phyloP scores from a whole-genome alignment of 1,284 basidiomycete species.

The Earliella scabrosa region DNA sequence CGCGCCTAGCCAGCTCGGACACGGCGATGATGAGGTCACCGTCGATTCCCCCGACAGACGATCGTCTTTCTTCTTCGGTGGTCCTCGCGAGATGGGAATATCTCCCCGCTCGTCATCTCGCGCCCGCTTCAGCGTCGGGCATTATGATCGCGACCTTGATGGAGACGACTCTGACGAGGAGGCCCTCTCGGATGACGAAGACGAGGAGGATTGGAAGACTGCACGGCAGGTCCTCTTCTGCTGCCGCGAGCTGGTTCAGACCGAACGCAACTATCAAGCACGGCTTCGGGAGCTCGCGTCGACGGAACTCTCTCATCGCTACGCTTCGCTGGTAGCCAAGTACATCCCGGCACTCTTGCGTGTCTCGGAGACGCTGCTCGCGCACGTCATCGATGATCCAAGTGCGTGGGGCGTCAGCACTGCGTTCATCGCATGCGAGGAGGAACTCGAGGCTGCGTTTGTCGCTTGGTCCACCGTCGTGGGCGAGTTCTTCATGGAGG shows the following conservation, averaged over 20 bases:
- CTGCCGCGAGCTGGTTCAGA: slow-evolving; percentile 65
- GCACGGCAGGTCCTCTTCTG: slow-evolving; percentile 62
- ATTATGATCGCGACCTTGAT: slow-evolving; percentile 24
- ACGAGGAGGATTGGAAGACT: slow-evolving; percentile 51
- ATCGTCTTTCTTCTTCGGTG: slow-evolving; percentile 29
- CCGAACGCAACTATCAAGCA: slow-evolving; percentile 64
- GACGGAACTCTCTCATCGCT: slow-evolving; percentile 43
- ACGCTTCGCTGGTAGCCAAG: slow-evolving; percentile 56
- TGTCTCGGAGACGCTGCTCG: slow-evolving; percentile 51
- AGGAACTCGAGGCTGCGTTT: slow-evolving; percentile 57
- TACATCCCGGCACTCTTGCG: slow-evolving; percentile 54
- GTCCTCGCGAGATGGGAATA: slow-evolving; percentile 24
- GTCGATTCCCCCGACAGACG: slow-evolving; percentile 15
- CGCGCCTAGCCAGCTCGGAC: slow-evolving; percentile 18
- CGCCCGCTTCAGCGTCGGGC: slow-evolving; percentile 28
- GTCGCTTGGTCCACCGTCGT: slow-evolving; percentile 67
- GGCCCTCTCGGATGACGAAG: slow-evolving; percentile 23
- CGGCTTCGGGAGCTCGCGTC: slow-evolving; percentile 48
- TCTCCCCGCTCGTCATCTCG: slow-evolving; percentile 22
- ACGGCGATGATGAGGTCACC: slow-evolving; percentile 18
- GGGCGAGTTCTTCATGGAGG: slow-evolving; percentile 55
- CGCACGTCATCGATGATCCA: slow-evolving; percentile 58
- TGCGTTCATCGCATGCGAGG: slow-evolving; percentile 59
- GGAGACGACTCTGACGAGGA: slow-evolving; percentile 26
- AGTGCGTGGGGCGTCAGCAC: slow-evolving; percentile 63